Conservation (phyloP, 345 rosid genomes). For the Raphanus raphanistrum region DNA sequence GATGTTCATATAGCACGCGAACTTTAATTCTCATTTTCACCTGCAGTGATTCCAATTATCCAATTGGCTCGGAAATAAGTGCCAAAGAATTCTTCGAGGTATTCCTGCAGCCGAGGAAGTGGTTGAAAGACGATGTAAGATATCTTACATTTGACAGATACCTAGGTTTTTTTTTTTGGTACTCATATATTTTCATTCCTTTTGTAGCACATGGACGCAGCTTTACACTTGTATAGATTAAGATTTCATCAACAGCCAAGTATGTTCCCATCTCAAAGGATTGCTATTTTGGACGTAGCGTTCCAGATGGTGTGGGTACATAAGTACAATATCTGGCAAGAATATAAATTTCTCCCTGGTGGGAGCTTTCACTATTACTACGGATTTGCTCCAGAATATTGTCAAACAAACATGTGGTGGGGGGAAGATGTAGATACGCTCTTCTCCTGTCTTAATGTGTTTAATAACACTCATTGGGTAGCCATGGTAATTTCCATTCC, state of each 20-base stretch:
- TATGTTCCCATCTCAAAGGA: not conserved
- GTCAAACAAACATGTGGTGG: not conserved
- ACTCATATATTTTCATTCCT: not conserved
- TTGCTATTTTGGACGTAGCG: not conserved
- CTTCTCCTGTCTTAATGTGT: not conserved
- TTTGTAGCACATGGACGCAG: not conserved
- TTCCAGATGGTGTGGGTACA: not conserved
- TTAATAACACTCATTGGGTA: not conserved
- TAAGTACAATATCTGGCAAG: not conserved
- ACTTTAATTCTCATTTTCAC: not conserved
- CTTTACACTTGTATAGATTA: no score
- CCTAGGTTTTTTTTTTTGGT: not conserved
- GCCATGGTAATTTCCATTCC: not conserved
- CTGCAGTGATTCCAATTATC: not conserved
- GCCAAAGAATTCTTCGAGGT: not conserved
- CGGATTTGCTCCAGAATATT: not conserved
- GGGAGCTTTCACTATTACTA: not conserved
- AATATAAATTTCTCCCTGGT: not conserved
- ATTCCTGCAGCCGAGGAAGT: no score
- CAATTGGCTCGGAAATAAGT: not conserved
- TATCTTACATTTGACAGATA: not conserved
- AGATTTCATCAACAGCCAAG: no score
- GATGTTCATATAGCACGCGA: not conserved
- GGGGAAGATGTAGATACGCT: not conserved
- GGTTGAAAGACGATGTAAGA: not conserved